Evolutionary conservation across 2,329 filamentous ascomycete genomes (phyloP).

Genomic region (Ophiosphaerella narmari): DNA sequence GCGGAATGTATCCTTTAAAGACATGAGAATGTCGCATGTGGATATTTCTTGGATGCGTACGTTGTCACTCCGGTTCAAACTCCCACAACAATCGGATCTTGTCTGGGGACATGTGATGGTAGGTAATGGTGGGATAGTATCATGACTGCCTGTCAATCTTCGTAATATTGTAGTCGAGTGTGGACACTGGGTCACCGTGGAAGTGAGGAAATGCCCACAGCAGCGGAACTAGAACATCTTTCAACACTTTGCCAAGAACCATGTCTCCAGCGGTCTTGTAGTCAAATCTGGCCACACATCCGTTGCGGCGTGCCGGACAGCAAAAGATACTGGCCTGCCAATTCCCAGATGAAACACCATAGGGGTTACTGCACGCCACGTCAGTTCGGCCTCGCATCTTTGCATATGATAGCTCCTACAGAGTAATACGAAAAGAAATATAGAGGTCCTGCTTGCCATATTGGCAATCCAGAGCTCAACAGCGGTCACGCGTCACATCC

Average conservation of each 20-base stretch:
- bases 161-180: constrained; percentile 43
- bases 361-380: no score
- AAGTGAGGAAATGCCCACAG: constrained; percentile 51
- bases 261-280: constrained; percentile 37
- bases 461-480: no score
- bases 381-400: no score
- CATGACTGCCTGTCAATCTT: constrained; percentile 47
- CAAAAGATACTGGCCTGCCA: no score
- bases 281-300: no score
- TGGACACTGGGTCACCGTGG: constrained; percentile 51
- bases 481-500: no score
- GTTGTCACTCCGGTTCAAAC: constrained; percentile 47
- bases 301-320: no score
- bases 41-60: constrained; percentile 32
- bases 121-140: constrained; percentile 51
- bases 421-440: no score
- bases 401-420: no score
- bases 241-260: constrained; percentile 44
- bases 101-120: constrained; percentile 44
- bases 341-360: no score
- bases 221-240: constrained; percentile 41
- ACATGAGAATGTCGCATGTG: constrained; percentile 44
- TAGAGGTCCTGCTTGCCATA: no score
- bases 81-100: constrained; percentile 46
- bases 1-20: constrained; percentile 40